phyloP scores from a whole-genome alignment of 495 filamentous ascomycete genomes.

The Trichoderma asperelloides region DNA sequence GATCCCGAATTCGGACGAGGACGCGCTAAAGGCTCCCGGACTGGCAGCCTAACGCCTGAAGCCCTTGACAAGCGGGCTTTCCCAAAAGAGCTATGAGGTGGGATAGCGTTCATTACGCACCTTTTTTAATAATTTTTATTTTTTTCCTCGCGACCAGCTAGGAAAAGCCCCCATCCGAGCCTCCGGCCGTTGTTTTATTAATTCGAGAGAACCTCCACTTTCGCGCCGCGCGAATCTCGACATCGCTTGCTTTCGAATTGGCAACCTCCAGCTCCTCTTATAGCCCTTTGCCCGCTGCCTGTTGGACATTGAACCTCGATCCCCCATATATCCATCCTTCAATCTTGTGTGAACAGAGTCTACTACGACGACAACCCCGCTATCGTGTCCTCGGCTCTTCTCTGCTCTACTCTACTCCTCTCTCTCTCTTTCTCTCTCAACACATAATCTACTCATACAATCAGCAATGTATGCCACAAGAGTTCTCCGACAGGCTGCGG shows the following conservation, averaged over 20 bases:
- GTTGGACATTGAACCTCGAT: neutral
- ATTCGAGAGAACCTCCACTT: neutral
- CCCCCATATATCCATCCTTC: neutral
- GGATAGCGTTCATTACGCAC: constrained; percentile 8
- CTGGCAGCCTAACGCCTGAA: neutral
- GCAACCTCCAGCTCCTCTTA: neutral
- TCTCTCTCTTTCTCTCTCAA: neutral
- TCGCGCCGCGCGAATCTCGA: neutral
- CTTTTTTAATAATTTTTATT: constrained; percentile 10
- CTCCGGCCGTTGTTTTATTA: constrained; percentile 4
- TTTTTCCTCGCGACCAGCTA: neutral
- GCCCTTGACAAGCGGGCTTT: neutral
- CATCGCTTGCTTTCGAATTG: constrained; percentile 3
- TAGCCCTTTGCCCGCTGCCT: neutral
- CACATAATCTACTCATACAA: neutral
- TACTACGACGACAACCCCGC: neutral
- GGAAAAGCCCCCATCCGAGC: neutral
- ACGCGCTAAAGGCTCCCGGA: neutral
- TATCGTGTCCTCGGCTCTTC: neutral
- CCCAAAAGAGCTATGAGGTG: neutral
- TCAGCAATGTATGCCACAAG: constrained; percentile 54
- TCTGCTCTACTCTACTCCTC: too few species aligned
- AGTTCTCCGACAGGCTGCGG: constrained; percentile 56
- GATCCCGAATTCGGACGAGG: constrained; percentile 2
- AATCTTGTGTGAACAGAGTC: neutral